These are phyloP conservation scores for Xanthoconium stramineum DNA, from an alignment of 768 basidiomycete genomes.

Conservation along the genomic window DNA sequence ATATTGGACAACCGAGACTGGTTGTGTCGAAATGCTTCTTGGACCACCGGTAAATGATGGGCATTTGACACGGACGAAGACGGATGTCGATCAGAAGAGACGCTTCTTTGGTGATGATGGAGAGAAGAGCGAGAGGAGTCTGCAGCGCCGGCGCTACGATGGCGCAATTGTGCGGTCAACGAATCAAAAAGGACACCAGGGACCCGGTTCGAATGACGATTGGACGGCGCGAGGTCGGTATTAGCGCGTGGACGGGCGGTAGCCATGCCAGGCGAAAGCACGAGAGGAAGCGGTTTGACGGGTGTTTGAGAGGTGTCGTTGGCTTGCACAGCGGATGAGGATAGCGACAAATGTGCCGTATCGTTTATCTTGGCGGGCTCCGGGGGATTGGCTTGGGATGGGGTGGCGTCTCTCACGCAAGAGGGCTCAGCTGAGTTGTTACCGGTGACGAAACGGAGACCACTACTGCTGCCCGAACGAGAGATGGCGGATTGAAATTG, in stretches of 20 bases:
- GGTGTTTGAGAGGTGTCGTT: background rate
- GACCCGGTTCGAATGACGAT: constrained; percentile 8
- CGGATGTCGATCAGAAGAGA: constrained; percentile 1
- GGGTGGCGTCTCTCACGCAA: background rate
- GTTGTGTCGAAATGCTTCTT: constrained; percentile 6
- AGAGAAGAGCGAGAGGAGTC: background rate
- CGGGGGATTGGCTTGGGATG: background rate
- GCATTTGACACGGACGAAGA: background rate
- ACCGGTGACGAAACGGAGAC: constrained; percentile 40
- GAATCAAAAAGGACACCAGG: constrained; percentile 8
- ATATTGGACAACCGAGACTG: constrained; percentile 3
- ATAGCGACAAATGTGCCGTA: background rate
- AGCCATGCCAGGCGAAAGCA: background rate
- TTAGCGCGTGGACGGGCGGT: constrained; percentile 23
- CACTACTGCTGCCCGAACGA: constrained; percentile 46
- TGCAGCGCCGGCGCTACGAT: constrained; percentile 17
- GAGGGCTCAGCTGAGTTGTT: too few species aligned
- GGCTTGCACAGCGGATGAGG: background rate
- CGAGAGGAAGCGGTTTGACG: constrained; percentile 6
- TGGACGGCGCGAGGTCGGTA: constrained; percentile 18
- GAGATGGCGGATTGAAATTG: constrained; percentile 49
- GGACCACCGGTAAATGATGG: background rate
- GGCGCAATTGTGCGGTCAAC: constrained; percentile 12
- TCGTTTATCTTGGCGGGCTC: background rate
- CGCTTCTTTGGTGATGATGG: background rate